Conservation (phyloP, 2,329 filamentous ascomycete species). For the Leptodontidium sp. region DNA sequence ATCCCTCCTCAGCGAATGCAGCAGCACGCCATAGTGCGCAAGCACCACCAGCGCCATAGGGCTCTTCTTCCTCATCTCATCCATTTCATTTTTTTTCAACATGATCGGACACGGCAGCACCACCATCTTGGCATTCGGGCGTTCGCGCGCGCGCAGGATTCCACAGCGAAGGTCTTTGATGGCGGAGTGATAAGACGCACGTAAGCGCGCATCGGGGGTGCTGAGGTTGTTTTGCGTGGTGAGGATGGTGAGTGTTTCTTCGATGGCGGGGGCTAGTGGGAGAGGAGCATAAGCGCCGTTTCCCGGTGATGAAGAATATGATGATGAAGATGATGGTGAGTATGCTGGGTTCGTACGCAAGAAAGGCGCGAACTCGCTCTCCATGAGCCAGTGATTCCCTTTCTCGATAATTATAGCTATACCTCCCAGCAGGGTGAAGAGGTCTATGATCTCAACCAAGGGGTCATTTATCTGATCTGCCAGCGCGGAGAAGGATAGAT, state of each 20-base stretch:
- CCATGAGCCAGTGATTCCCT: background rate
- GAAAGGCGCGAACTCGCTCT: background rate
- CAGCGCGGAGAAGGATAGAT: background rate
- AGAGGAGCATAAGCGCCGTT: no score
- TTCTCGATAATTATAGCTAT: background rate
- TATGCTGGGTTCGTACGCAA: background rate
- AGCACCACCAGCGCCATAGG: conserved; percentile 2
- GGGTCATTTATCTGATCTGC: background rate
- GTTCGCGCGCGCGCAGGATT: background rate
- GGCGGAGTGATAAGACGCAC: background rate
- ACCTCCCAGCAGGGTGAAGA: background rate
- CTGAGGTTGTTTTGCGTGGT: background rate
- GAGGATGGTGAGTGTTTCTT: background rate
- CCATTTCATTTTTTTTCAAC: background rate
- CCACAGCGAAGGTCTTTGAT: background rate
- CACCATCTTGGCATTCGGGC: background rate
- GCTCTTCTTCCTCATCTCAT: background rate
- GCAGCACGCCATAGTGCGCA: background rate
- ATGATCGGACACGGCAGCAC: conserved; percentile 1
- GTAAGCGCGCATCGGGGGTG: background rate
- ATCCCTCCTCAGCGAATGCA: background rate
- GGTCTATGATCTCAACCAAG: background rate
- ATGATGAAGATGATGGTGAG: background rate
- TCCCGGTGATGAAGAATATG: no score
- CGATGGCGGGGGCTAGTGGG: background rate